Evolutionary conservation across 1,284 basidiomycete genomes (phyloP), one percentile per base, ranked within the genome.

Genomic region (Cryptococcus sp.): DNA sequence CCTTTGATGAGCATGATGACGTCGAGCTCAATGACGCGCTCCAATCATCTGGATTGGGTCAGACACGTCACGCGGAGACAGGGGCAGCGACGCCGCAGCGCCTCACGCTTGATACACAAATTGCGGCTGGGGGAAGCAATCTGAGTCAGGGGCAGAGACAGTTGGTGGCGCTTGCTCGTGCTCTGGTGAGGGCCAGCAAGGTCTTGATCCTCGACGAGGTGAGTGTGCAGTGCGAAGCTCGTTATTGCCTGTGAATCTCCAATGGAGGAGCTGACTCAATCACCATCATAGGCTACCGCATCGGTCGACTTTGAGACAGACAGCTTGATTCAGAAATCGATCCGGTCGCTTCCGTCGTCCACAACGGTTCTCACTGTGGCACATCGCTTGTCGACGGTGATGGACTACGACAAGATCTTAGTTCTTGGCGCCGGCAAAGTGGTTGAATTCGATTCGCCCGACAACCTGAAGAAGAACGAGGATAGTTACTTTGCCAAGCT

Each of bases 1-100:
- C 90, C 0, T 91, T 91, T 70, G 84, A 82, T 7, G 82, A 87
- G 69, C 82, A 87, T 68, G 87, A 89, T 53, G 90, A 92, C 71
- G 83, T 83, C 11, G 77, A 77, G 50, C 77, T 84, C 44, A 82
- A 83, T 71, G 80, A 78, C 55, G 82, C 82, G 5, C 74, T 84
- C 3, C 75, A 82, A 58, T 71, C 66, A 7, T 82, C 82, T 39
- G 81, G 82, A 44, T 71, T 83, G 1, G 72, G 73, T 44, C 46
- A 62, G 6, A 57, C 61, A n/a, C 54, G 66, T 20, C 63, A 69
- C 31, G 35, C 67, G 22, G 62, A 52, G 20, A 56, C 51, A 19
- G 71, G 74, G 5, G 52, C 66, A 1, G 55, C 69, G 4, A 76
- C 74, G 1, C 75, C 76, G 23, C 68, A 73, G 55, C 67, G 76